Base-by-base conservation (phyloP, 495 filamentous ascomycete genomes). In the Evernia prunastri region DNA sequence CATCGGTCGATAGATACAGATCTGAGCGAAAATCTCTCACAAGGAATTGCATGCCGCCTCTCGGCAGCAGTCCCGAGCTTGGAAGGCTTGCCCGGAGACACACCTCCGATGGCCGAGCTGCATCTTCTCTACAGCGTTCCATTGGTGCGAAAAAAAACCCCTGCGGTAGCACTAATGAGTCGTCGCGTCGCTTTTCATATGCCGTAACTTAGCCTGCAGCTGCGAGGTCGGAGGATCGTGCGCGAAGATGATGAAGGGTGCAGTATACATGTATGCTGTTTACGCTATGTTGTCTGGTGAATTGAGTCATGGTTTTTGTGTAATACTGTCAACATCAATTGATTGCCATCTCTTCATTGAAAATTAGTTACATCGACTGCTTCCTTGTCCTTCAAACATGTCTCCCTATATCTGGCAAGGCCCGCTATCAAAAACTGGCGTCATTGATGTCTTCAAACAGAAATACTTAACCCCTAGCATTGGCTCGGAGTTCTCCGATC, bases 391-490 rank as follows among this genome's bases (percentile, higher is more conserved):
- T 45, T 45, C 42, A n/a, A 45, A 45, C n/a, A 45, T 45, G 42
- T 45, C 42, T n/a, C n/a, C 42, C 42, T 45, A 45, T n/a, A n/a
- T n/a, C n/a, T n/a, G n/a, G n/a, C n/a, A n/a, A n/a, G n/a, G n/a
- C n/a, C 49, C 49, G n/a, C 31, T 54, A 25, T 27, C 23, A 54
- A 11, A 11, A 25, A 25, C 49, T 1, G 84, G 83, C 6, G 74
- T 77, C 0, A 75, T 89, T 0, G 81, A 88, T 53, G 62, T 78
- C 20, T 86, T 82, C 69, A 75, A 86, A 45, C 78, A 77, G 13
- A 83, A 86, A 59, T 86, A 89, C 33, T 76, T 85, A 2, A 90
- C 87, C 2, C 86, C 87, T 0, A 71, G 85, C 10, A 88, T 90
- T 67, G 87, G 88, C 20, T 77, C 78, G 0, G 88, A 90, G 69